Evolutionary conservation across 805 yeast genomes (phyloP), one percentile per base, ranked within the genome.

Genomic region (Myxozyma monticola): DNA sequence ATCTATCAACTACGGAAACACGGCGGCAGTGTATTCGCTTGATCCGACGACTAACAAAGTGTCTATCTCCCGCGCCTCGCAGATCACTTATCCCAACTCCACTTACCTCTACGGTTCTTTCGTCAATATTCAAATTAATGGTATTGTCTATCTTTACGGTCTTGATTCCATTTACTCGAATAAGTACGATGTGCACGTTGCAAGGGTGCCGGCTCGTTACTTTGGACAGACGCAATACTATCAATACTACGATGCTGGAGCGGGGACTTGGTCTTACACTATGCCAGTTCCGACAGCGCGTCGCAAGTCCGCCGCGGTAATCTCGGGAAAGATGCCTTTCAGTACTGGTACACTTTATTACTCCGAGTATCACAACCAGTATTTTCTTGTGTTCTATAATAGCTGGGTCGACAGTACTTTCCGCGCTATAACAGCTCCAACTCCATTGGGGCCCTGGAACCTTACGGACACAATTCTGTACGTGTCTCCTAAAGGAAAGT

Each of bases 391-490:
- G 17, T 54, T 43, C 40, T 51, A 47, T 45, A 37, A 39, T 31
- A 35, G 36, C 31, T 51, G 57, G 59, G 51, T 45, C 37, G 59
- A 54, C 24, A 55, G 37, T 17, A 48, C 45, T 6, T 54, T 47
- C 48, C 36, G 43, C 9, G 45, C 35, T 7, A 28, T 44, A 12
- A 38, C 42, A 6, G 37, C 59, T 17, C 49, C 57, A 8, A 39
- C 59, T 2, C 59, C 59, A n/a, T 30, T 54, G 2, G 59, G 59
- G 3, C 56, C 56, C 6, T 54, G 59, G 59, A 37, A 28, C 18
- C 26, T 34, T n/a, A 34, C 49, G 8, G 31, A 50, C 37, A 26
- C 33, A 10, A 37, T 43, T 4, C n/a, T 54, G 1, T 51, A 42
- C 43, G 6, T 12, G 9, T 29, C 48, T 1, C 41, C 41, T 3